phyloP scores from a whole-genome alignment of 306 rosid genomes.

The Pachyrhizus erosus region DNA sequence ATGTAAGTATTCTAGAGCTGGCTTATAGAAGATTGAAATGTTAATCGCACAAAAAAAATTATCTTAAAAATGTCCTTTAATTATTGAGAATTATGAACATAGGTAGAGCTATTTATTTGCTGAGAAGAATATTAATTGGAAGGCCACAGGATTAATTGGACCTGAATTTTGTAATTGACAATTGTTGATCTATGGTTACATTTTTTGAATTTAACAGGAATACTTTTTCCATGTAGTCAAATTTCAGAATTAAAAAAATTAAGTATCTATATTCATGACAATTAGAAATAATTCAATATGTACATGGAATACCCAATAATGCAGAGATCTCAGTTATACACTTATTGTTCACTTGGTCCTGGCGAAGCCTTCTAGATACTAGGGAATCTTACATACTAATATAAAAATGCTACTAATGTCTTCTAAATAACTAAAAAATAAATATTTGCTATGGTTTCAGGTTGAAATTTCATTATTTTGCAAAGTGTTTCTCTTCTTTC shows the following conservation, averaged over 20 bases:
- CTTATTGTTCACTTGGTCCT: not conserved
- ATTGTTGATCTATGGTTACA: not conserved
- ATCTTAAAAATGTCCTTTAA: not conserved
- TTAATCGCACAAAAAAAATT: not conserved
- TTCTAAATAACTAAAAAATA: slow-evolving; percentile 11
- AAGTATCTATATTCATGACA: not conserved
- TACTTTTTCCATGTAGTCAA: not conserved
- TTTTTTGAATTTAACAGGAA: not conserved
- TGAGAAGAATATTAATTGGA: not conserved
- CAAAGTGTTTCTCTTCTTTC: slow-evolving; percentile 5
- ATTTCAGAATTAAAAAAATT: slow-evolving; percentile 1
- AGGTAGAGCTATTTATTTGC: slow-evolving; percentile 1
- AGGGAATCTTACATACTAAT: not conserved
- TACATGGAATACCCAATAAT: slow-evolving; percentile 2
- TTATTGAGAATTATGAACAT: not conserved
- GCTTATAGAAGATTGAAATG: slow-evolving; percentile 29
- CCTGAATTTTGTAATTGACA: not conserved
- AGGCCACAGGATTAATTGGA: not conserved
- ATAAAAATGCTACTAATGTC: slow-evolving; percentile 5
- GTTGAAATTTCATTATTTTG: not conserved
- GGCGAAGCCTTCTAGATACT: not conserved
- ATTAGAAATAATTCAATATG: not conserved
- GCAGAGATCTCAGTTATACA: not conserved
- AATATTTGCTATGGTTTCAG: not conserved
- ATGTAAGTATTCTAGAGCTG: not conserved